Percentiles rank a stretch among this genome's conserved stretches.
These are phyloP conservation scores for Yamadazyma atmosphaerica DNA, from an alignment of 1,139 yeast genomes.

Conservation along the genomic window DNA sequence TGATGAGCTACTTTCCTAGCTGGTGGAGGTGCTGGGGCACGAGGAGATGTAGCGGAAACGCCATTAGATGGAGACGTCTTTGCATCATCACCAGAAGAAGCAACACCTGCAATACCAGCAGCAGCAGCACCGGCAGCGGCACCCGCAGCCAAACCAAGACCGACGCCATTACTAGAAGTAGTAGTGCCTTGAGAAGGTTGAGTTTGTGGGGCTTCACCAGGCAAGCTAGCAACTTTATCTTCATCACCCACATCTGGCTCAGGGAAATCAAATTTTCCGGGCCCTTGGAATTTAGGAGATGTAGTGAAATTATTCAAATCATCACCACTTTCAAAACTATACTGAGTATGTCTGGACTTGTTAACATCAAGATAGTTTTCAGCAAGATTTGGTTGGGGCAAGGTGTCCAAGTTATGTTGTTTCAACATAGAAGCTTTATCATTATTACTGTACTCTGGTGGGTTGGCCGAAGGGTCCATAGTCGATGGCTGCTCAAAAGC, in stretches of 20 bases:
- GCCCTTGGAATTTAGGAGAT: slow-evolving; percentile 24
- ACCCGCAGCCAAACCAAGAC: slow-evolving; percentile 10
- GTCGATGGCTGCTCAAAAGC: neutral
- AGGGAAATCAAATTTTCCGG: slow-evolving; percentile 18
- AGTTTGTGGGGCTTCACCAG: slow-evolving; percentile 1
- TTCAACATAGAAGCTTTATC: slow-evolving; percentile 32
- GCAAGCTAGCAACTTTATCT: slow-evolving; percentile 2
- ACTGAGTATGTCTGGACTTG: slow-evolving; percentile 20
- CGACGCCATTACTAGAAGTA: neutral
- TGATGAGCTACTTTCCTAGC: slow-evolving; percentile 55
- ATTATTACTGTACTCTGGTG: neutral
- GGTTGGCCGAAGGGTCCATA: slow-evolving; percentile 1
- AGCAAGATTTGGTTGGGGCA: slow-evolving; percentile 8
- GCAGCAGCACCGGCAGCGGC: slow-evolving; percentile 7
- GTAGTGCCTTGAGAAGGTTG: neutral
- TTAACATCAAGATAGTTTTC: slow-evolving; percentile 10
- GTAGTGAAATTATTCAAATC: slow-evolving; percentile 33
- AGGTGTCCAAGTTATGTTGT: slow-evolving; percentile 27
- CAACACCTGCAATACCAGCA: slow-evolving; percentile 4
- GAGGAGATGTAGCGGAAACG: slow-evolving; percentile 1
- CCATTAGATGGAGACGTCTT: neutral
- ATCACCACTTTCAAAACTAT: slow-evolving; percentile 47
- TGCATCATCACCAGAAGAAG: neutral
- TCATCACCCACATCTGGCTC: slow-evolving; percentile 19
- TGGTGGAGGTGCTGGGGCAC: slow-evolving; percentile 60